phyloP scores from a whole-genome alignment of 1,284 basidiomycete species.

The Bjerkandera adusta region DNA sequence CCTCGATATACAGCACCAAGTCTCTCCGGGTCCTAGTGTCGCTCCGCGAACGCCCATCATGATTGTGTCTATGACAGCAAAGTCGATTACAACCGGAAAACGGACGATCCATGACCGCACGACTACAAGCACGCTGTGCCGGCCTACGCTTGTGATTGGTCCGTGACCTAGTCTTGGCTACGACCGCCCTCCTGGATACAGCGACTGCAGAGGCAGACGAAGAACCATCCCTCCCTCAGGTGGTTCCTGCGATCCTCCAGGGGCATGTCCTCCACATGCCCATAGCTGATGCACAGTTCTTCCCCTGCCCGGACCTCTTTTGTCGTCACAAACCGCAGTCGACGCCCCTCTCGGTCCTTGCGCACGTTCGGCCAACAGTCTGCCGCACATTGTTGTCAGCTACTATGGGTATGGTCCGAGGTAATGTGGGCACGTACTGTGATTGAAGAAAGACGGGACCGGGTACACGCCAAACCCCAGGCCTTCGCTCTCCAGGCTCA shows the following conservation, averaged over 20 bases:
- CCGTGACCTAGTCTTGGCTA: too few species aligned
- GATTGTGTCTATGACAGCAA: too few species aligned
- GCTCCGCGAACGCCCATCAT: too few species aligned
- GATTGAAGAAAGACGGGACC: slow-evolving; percentile 64
- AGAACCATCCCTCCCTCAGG: slow-evolving; percentile 31
- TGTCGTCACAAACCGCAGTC: slow-evolving; percentile 48
- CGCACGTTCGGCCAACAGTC: slow-evolving; percentile 59
- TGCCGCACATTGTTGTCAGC: slow-evolving; percentile 22
- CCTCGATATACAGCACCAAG: too few species aligned
- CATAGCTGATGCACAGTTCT: slow-evolving; percentile 33
- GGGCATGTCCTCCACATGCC: slow-evolving; percentile 27
- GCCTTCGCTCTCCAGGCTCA: slow-evolving; percentile 53
- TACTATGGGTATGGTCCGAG: neutral
- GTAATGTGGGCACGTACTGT: slow-evolving; percentile 41
- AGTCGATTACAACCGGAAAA: too few species aligned
- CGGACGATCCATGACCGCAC: too few species aligned
- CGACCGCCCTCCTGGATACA: slow-evolving; percentile 23
- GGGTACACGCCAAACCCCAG: slow-evolving; percentile 62
- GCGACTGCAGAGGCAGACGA: slow-evolving; percentile 28
- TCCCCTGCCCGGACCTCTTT: slow-evolving; percentile 22
- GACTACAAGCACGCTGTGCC: too few species aligned
- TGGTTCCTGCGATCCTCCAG: slow-evolving; percentile 24
- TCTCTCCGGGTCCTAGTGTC: too few species aligned
- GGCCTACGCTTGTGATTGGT: too few species aligned
- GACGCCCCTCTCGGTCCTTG: slow-evolving; percentile 46